Percentiles rank a stretch among this genome's conserved stretches.
phyloP scores from a whole-genome alignment of 306 rosid species.

The Ceratonia siliqua region DNA sequence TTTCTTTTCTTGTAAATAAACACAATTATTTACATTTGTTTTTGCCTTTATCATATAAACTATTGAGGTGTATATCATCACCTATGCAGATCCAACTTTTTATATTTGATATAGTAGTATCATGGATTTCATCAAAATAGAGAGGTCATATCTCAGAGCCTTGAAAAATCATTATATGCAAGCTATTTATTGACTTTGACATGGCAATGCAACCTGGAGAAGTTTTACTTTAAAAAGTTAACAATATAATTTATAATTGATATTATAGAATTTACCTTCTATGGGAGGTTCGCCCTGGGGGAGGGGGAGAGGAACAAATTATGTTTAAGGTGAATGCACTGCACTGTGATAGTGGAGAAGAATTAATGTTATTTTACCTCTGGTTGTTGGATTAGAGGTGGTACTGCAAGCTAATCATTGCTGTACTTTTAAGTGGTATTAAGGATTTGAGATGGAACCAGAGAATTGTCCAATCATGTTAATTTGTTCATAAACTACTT shows the following conservation, averaged over 20 bases:
- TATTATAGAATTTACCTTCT: neutral
- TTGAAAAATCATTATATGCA: neutral
- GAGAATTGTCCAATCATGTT: neutral
- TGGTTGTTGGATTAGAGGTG: neutral
- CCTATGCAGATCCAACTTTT: neutral
- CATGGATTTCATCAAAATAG: neutral
- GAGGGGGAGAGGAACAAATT: neutral
- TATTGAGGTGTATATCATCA: neutral
- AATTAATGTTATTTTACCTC: neutral
- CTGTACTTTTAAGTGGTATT: neutral
- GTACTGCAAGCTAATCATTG: neutral
- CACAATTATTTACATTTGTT: neutral
- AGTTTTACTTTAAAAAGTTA: neutral
- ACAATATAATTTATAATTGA: neutral
- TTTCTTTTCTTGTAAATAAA: constrained; percentile 1
- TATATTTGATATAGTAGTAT: neutral
- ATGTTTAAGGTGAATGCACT: constrained; percentile 13
- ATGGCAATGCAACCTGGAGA: neutral
- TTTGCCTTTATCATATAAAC: neutral
- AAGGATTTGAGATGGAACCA: neutral
- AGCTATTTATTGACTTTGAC: neutral
- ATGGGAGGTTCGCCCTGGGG: neutral
- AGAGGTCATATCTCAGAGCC: neutral
- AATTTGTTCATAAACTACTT: too few species aligned
- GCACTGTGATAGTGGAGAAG: neutral